Evolutionary conservation across 139 green algal genomes (phyloP), one percentile per base, ranked within the genome.

Genomic region (Picochlorum costavermella): DNA sequence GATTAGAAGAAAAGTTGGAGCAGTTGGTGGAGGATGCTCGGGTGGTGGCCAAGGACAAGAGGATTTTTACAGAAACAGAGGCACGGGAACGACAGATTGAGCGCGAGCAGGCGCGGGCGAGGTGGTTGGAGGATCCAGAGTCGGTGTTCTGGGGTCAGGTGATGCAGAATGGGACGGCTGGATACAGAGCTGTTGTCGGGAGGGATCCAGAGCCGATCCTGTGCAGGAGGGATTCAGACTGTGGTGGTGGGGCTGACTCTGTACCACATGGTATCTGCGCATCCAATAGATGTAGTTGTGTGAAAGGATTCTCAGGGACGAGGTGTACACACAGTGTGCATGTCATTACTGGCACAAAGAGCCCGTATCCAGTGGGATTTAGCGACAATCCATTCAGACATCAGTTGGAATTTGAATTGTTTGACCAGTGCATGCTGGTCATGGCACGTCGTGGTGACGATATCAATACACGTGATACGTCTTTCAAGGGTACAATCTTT

Each of bases 51-150:
- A 12, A 14, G 2, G 60, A 66, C 10, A 25, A 56, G n/a, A 28
- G 60, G 14, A 66, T 66, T 31, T 58, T 59, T 20, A 66, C 60
- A 43, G 60, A 58, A 58, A 25, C 14, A 30, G 60, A 59, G 14
- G 33, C 33, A 25, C 14, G 12, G 14, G 31, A 58, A 28, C 26
- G 30, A 16, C 10, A 29, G 25, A 45, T 17, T 23, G 29, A 23
- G 11, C 4, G 50, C 2, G 50, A 29, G 50, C 50, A 36, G 3
- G 25, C 12, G 14, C 10, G 10, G 17, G 25, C n/a, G 20, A 17
- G 50, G 50, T 29, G 12, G 12, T 59, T 28, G 23, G 50, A 29
- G 14, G 3, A 59, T 29, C 16, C 14, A 17, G n/a, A 33, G 20
- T 36, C 50, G 6, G 6, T 14, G 6, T 30, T 13, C 8, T 17